phyloP scores from a whole-genome alignment of 1,139 yeast species.

The Diutina scorzettiae region DNA sequence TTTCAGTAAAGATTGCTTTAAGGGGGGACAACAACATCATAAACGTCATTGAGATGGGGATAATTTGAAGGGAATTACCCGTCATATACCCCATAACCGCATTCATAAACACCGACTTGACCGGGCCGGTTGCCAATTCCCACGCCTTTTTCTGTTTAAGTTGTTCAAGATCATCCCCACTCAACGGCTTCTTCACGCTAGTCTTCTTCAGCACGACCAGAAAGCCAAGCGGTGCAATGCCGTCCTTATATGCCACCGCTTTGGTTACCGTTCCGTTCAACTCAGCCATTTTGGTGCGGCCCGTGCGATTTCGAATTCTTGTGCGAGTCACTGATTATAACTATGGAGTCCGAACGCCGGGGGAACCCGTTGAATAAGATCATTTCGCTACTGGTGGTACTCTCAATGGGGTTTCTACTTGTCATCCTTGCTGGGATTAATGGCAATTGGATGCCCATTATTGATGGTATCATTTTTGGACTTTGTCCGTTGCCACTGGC shows the following conservation, averaged over 20 bases:
- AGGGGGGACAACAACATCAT: constrained; percentile 74
- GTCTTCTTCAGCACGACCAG: constrained; percentile 6
- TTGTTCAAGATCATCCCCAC: constrained; percentile 17
- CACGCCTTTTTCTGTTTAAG: constrained; percentile 61
- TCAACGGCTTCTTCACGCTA: constrained; percentile 7
- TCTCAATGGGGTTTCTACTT: constrained; percentile 68
- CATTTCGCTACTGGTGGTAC: constrained; percentile 58
- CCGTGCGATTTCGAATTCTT: too few relatives aligned
- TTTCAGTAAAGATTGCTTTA: constrained; percentile 51
- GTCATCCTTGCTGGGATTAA: constrained; percentile 68
- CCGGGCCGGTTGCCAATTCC: constrained; percentile 78
- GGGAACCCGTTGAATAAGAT: constrained; percentile 59
- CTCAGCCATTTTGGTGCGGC: too few relatives aligned
- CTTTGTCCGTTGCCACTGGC: constrained; percentile 63
- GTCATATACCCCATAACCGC: constrained; percentile 87
- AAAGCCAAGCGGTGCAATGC: constrained; percentile 10
- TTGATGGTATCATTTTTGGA: constrained; percentile 40
- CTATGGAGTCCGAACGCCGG: constrained; percentile 2
- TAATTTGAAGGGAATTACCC: constrained; percentile 80
- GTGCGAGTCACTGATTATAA: too few relatives aligned
- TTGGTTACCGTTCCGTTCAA: not conserved
- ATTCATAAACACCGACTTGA: constrained; percentile 82
- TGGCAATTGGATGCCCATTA: constrained; percentile 70
- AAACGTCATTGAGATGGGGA: constrained; percentile 83
- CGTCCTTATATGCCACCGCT: not conserved